phyloP scores from a whole-genome alignment of 768 basidiomycete genomes.

The Mycena vulgaris region DNA sequence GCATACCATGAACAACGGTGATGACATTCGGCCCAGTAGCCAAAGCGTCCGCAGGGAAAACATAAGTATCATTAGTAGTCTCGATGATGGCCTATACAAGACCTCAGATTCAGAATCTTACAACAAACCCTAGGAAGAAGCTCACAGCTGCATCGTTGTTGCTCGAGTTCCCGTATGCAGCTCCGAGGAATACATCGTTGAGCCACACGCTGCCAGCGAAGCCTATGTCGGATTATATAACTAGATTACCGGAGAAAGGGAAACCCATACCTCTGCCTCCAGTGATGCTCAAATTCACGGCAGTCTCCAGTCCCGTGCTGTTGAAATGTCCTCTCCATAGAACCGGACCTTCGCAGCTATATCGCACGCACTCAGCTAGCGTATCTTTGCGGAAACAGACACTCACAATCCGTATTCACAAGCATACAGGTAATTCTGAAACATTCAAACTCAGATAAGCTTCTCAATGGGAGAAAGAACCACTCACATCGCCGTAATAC shows the following conservation, averaged over 20 bases:
- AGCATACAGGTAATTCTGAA: conserved; percentile 58
- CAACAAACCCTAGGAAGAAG: not conserved
- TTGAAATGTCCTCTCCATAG: conserved; percentile 74
- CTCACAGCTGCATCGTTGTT: conserved; percentile 47
- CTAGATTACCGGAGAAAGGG: not conserved
- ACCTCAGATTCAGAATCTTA: conserved; percentile 9
- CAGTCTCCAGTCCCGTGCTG: conserved; percentile 57
- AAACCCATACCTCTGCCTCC: conserved; percentile 63
- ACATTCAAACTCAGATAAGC: not conserved
- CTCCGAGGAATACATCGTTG: conserved; percentile 66
- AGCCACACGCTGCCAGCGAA: conserved; percentile 76
- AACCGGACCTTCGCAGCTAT: conserved; percentile 72
- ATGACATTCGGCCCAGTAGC: conserved; percentile 67
- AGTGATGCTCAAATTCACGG: conserved; percentile 69
- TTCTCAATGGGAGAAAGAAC: conserved; percentile 32
- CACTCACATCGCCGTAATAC: conserved; percentile 64
- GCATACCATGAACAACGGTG: conserved; percentile 65
- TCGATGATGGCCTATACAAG: conserved; percentile 47
- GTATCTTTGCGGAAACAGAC: not conserved
- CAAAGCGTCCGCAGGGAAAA: conserved; percentile 64
- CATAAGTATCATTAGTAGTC: conserved; percentile 65
- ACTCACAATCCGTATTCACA: conserved; percentile 75
- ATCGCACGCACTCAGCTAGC: not conserved
- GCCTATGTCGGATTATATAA: conserved; percentile 50
- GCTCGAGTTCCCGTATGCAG: conserved; percentile 62